Conservation (phyloP, 306 rosid species). For the Dicorynia guianensis region DNA sequence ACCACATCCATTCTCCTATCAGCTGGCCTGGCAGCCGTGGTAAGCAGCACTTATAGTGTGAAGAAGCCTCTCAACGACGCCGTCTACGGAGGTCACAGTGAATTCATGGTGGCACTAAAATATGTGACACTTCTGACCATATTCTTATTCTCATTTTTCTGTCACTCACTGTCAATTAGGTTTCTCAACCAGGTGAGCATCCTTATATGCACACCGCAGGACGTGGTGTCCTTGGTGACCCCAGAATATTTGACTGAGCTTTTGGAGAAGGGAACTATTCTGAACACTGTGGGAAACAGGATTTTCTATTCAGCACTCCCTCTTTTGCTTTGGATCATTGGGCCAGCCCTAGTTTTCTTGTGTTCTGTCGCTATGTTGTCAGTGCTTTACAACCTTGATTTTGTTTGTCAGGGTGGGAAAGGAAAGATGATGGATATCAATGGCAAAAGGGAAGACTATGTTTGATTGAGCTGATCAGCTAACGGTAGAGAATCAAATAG, state of each 20-base stretch:
- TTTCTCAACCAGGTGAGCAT: constrained; percentile 82
- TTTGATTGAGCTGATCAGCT: constrained; percentile 5
- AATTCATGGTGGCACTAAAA: constrained; percentile 84
- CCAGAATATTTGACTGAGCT: constrained; percentile 67
- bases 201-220: constrained; percentile 74
- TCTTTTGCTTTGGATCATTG: constrained; percentile 83
- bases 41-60: constrained; percentile 91
- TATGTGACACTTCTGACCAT: constrained; percentile 82
- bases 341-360: constrained; percentile 77
- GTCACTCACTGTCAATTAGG: constrained; percentile 82
- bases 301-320: constrained; percentile 83
- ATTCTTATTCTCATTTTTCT: constrained; percentile 83
- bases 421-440: background rate
- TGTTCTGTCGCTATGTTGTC: constrained; percentile 75
- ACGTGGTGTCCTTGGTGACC: constrained; percentile 53
- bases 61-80: constrained; percentile 82
- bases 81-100: constrained; percentile 83
- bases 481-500: background rate
- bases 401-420: constrained; percentile 51
- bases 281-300: constrained; percentile 85
- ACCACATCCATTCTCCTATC: constrained; percentile 82
- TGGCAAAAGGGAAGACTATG: constrained; percentile 35
- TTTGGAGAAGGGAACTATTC: constrained; percentile 72
- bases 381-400: constrained; percentile 78
- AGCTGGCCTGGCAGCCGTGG: constrained; percentile 76